Evolutionary conservation across 2,329 filamentous ascomycete species (phyloP).

Genomic region (Ciborinia camelliae): DNA sequence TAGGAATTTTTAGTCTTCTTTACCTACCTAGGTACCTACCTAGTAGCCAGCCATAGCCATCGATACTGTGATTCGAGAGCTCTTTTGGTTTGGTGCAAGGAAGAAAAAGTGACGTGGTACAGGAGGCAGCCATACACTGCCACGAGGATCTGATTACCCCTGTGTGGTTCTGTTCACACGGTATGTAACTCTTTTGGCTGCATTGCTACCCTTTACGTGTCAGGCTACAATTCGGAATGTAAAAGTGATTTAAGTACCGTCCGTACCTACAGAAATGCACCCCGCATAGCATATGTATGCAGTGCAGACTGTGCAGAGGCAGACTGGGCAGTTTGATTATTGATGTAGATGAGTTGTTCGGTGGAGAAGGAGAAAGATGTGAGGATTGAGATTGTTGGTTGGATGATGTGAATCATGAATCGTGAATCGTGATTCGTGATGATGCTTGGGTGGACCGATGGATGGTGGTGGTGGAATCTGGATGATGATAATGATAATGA

Average conservation of each 20-base stretch:
- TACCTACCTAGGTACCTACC: too few relatives aligned
- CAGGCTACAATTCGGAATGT: conserved; percentile 20
- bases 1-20: not conserved
- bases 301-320: not conserved
- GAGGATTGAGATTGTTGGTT: not conserved
- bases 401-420: too few relatives aligned
- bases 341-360: conserved; percentile 13
- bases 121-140: not conserved
- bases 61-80: not conserved
- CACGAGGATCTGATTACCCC: conserved; percentile 3
- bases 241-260: not conserved
- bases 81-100: not conserved
- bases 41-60: too few relatives aligned
- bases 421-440: too few relatives aligned
- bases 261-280: conserved; percentile 10
- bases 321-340: too few relatives aligned
- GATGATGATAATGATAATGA: too few relatives aligned
- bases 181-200: not conserved
- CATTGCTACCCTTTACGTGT: conserved; percentile 18
- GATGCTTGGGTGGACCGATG: too few relatives aligned
- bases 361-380: not conserved
- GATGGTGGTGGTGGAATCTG: too few relatives aligned
- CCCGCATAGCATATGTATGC: conserved; percentile 13
- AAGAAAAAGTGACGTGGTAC: not conserved
- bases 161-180: not conserved